A percentile compares a stretch with the other conserved stretches of the same genome.
Conservation (phyloP, 148 eudicot genomes). For the Heliamphora exappendiculata region DNA sequence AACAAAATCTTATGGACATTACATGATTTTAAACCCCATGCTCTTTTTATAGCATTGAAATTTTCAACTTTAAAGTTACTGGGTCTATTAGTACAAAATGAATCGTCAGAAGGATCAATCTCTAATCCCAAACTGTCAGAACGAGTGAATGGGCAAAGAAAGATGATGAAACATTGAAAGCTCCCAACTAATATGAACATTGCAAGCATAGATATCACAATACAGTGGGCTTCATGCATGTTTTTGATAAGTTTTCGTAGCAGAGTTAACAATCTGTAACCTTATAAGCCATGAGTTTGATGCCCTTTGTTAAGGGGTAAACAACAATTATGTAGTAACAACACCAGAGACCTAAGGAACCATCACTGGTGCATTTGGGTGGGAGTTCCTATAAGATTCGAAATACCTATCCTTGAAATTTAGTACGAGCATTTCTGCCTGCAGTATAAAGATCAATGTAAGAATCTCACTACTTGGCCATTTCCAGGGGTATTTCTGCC, state of each 20-base stretch:
- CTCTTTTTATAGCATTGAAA: background rate
- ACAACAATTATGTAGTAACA: constrained; percentile 26
- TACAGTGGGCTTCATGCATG: background rate
- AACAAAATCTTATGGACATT: background rate
- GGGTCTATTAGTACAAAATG: background rate
- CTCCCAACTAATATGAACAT: background rate
- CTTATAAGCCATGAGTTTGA: background rate
- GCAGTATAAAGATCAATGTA: constrained; percentile 17
- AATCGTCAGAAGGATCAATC: background rate
- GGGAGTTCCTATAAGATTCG: constrained; percentile 59
- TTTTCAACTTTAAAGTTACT: constrained; percentile 7
- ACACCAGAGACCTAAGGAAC: constrained; percentile 96
- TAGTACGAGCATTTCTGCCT: constrained; percentile 67
- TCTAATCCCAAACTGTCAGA: background rate
- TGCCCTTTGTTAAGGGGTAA: constrained; percentile 3
- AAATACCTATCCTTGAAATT: constrained; percentile 76
- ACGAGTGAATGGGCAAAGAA: background rate
- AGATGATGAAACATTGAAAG: background rate
- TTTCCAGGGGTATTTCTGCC: too few species aligned
- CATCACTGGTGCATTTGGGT: constrained; percentile 61
- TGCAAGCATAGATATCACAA: background rate
- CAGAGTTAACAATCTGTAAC: constrained; percentile 1
- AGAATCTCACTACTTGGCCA: too few species aligned
- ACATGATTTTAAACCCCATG: background rate
- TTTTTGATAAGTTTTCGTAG: background rate